A percentile compares a stretch with the other conserved stretches of the same genome.
Evolutionary conservation across 176 grass and related monocot species (phyloP).

Genomic region (Chloris gayana): DNA sequence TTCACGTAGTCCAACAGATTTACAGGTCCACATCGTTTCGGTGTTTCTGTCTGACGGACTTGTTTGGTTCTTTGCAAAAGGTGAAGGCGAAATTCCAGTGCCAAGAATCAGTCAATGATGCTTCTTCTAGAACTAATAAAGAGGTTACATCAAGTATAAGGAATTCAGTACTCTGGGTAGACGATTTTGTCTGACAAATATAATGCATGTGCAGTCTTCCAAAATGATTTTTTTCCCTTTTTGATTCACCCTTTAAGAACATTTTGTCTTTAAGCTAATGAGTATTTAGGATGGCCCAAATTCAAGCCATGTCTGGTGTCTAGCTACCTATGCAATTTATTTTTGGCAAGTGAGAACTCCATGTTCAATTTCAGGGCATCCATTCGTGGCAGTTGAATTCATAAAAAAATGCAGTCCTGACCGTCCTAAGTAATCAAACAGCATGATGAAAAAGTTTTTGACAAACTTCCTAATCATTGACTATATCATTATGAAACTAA

Average conservation of each 20-base stretch:
- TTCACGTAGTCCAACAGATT: slow-evolving; percentile 12
- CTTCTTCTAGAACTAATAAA: slow-evolving; percentile 41
- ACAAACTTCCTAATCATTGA: slow-evolving; percentile 3
- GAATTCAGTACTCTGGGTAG: slow-evolving; percentile 12
- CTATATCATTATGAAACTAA: neutral
- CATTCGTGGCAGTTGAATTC: neutral
- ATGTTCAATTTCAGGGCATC: neutral
- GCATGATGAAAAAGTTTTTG: neutral
- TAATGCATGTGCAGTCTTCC: neutral
- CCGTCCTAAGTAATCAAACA: slow-evolving; percentile 17
- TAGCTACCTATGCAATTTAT: neutral
- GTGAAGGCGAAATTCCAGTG: neutral
- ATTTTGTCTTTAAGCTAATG: neutral
- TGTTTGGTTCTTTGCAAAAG: slow-evolving; percentile 39
- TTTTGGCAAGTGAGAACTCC: neutral
- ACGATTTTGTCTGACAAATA: slow-evolving; percentile 17
- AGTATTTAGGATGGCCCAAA: neutral
- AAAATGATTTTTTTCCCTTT: neutral
- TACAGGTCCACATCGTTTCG: slow-evolving; percentile 10
- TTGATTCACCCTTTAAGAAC: neutral
- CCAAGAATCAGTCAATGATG: slow-evolving; percentile 30
- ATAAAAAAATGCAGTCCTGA: neutral
- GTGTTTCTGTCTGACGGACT: slow-evolving; percentile 18
- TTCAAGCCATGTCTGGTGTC: neutral
- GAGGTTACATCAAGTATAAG: neutral